Percentiles rank a stretch among this genome's conserved stretches.
Evolutionary conservation across 805 yeast genomes (phyloP).

Genomic region (Metschnikowia borealis): DNA sequence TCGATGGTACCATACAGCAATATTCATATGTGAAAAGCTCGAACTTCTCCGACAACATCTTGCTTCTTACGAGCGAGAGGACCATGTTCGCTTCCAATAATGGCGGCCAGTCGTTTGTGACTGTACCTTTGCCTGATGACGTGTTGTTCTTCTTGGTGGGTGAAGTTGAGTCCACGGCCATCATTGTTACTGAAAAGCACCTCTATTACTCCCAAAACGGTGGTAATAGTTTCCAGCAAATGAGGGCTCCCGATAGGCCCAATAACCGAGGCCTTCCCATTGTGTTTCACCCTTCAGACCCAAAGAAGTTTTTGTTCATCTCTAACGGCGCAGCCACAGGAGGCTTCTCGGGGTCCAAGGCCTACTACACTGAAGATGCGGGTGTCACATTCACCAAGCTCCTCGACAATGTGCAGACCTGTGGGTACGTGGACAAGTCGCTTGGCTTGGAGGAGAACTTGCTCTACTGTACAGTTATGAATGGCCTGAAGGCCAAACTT

Average conservation of each 20-base stretch:
- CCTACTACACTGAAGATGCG: conserved; percentile 61
- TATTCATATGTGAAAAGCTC: conserved; percentile 48
- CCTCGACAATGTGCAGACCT: conserved; percentile 48
- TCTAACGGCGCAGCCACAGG: conserved; percentile 52
- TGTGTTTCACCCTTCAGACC: conserved; percentile 57
- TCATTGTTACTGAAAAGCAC: conserved; percentile 47
- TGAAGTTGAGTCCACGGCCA: conserved; percentile 52
- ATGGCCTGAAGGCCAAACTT: conserved; percentile 30
- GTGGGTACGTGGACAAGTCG: conserved; percentile 64
- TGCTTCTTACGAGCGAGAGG: conserved; percentile 53
- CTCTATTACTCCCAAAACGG: conserved; percentile 65
- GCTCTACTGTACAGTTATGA: conserved; percentile 59
- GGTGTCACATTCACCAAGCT: conserved; percentile 62
- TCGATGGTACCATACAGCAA: conserved; percentile 51
- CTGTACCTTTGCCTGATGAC: conserved; percentile 36
- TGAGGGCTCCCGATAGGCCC: conserved; percentile 42
- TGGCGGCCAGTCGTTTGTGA: conserved; percentile 53
- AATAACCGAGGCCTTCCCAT: conserved; percentile 37
- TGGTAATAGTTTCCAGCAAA: conserved; percentile 50
- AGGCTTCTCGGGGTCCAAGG: conserved; percentile 16
- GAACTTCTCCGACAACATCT: conserved; percentile 35
- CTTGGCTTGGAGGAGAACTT: conserved; percentile 45
- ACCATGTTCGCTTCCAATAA: conserved; percentile 64
- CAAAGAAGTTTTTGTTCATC: conserved; percentile 62
- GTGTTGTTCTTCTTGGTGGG: conserved; percentile 60